Base-by-base conservation (phyloP, 208 protist species). In the Wallacemonas sp. region DNA sequence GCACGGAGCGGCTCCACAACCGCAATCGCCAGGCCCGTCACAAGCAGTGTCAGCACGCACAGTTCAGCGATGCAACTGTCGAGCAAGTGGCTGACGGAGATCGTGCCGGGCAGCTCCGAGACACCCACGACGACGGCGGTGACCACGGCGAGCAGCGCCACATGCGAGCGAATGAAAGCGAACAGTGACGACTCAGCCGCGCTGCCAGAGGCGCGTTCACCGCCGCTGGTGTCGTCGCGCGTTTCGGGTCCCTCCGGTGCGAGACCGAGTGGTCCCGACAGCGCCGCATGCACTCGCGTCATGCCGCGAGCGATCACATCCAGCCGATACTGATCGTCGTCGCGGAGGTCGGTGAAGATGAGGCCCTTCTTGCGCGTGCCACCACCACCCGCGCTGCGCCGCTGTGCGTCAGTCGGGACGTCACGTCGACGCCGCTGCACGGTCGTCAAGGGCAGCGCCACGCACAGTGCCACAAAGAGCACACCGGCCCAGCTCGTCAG, bases 401-500 rank as follows among this genome's bases (percentile, higher is more conserved):
- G 12, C 17, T 17, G 19, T 26, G 11, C 19, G 44, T 17, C 19
- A 17, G 19, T 23, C 44, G 17, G 44, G 17, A 23, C 17, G 23
- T 39, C 52, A 24, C 52, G 52, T 5, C 52, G 52, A 24, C 32
- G 52, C 6, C 52, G 52, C 52, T 58, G 52, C 32, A 19, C 26
- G 23, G 52, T 21, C 5, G 52, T 30, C 19, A 73, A 41, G 46
- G 46, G 36, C 26, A 73, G 6, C 43, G 57, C 34, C 17, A 36
- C 46, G 3, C 30, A 65, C 30, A 58, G 17, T 0, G 65, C 23
- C 46, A 72, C 26, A 54, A 49, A 61, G 19, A 80, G 38, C 43
- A 62, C 54, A 8, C 32, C 49, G 21, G 61, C 33, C 73, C 73
- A 79, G 14, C 60, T 47, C 5, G 12, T 2, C 26, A 66, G 26